Conservation (phyloP, 192 early-diverging fungal genomes). For the Oehlia diaphana region DNA sequence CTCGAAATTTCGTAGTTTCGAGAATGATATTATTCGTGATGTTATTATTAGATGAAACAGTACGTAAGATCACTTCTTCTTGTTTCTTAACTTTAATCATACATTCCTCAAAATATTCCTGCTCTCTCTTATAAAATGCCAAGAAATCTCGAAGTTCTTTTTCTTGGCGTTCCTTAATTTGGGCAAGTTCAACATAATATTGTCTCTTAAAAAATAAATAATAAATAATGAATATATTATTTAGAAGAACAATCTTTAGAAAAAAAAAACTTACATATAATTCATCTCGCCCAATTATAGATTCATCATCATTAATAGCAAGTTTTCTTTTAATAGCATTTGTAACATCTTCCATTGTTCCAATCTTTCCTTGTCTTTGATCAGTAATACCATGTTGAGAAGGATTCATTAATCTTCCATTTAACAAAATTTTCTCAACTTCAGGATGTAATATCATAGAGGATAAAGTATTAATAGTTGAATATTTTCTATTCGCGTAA, state of each 20-base stretch:
- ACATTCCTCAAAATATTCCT: background rate
- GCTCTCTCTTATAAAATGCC: background rate
- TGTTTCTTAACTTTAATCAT: background rate
- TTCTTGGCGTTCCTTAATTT: background rate
- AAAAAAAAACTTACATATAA: background rate
- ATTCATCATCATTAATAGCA: background rate
- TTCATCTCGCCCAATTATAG: background rate
- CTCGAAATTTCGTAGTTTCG: background rate
- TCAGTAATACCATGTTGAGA: background rate
- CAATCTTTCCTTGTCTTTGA: background rate
- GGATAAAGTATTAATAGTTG: background rate
- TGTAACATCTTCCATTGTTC: background rate
- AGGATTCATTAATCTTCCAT: background rate
- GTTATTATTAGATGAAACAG: background rate
- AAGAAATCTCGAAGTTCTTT: background rate
- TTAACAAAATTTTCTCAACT: background rate
- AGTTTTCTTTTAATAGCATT: background rate
- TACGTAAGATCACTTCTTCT: background rate
- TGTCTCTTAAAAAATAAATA: background rate
- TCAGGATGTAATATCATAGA: background rate
- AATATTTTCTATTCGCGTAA: background rate
- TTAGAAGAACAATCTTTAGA: background rate
- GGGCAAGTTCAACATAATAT: background rate
- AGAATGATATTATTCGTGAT: background rate
- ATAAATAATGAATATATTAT: background rate